Base-by-base conservation (phyloP, 1,139 yeast species). In the Candida tropicalis region DNA sequence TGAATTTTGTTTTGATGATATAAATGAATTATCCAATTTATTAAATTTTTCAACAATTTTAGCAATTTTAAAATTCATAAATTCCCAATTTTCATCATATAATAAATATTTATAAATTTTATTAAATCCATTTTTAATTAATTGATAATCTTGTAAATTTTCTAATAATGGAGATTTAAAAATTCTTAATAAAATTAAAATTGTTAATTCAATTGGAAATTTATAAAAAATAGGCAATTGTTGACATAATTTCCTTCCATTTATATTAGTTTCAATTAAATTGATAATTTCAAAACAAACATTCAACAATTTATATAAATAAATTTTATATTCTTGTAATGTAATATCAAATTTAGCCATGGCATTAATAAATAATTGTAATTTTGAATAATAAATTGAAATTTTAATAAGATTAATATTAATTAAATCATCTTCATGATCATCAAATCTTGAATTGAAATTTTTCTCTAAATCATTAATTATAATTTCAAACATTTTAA, bases 401-500 rank as follows among this genome's bases (percentile, higher is more conserved):
- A 71, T 53, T 33, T 59, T 53, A n/a, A 68, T 62, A 41, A 70
- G 58, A 44, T 60, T 58, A 8, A 15, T 23, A 23, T 37, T 31
- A 10, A 55, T 45, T 20, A 53, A 53, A 12, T 41, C 42, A 16
- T 39, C 16, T 26, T 38, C 28, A 23, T 43, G 31, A 52, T 51
- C 31, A 9, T 32, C 28, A 50, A 56, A 26, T 52, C 56, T 39
- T 17, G 29, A n/a, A 9, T 24, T 22, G 28, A 46, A 52, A 12
- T 46, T 38, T 18, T 49, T 56, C 22, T 56, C 52, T 39, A 69
- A 60, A 44, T 71, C 73, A 41, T 60, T 56, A 38, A 73, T 51
- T 17, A 73, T 71, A 8, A 62, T 66, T 44, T 73, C 77, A 54
- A 72, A 73, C 77, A 73, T 73, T 49, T 68, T 64, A 43, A 73